Base-by-base conservation (phyloP, 1,284 basidiomycete genomes). In the Ustilago sp. region DNA sequence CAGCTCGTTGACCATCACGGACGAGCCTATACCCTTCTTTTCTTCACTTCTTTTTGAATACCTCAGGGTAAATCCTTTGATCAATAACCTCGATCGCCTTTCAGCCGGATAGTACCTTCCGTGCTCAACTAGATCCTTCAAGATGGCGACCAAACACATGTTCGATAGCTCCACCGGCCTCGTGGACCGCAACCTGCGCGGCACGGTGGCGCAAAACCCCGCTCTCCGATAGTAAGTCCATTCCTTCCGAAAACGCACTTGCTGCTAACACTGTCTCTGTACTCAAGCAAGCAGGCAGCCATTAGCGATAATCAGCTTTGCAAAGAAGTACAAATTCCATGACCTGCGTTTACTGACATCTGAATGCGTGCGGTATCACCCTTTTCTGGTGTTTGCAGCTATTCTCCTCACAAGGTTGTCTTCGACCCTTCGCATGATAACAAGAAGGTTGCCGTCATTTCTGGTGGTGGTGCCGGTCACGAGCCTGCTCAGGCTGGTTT, bases 401-500 rank as follows among this genome's bases (percentile, higher is more conserved):
- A 85, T 62, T 62, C 72, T 0, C 83, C 69, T 2, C 80, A 85
- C 82, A 84, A 84, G 68, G 83, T 85, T n/a, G 79, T 86, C 41
- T 85, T 80, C 54, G 77, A 85, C 53, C 68, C 72, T 17, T 73
- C 79, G 31, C 84, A 86, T 67, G 82, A 87, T 62, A 82, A 80
- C 38, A 76, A 79, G 63, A 88, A 88, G 74, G 88, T 88, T 15
- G 86, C 88, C 28, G 78, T 88, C 55, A 86, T 88, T 65, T 81
- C 85, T 4, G 88, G 88, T 23, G 88, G 88, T 56, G 88, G 88
- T 48, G 85, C 84, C 9, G 88, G 88, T 15, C 88, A 88, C 77
- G 88, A 88, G 81, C 88, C 87, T 36, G 80, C 77, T 34, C 84
- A 85, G 63, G 81, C 79, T 31, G 82, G 87, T 32, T 84, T 87